These are phyloP conservation scores for Apiospora hydei DNA, from an alignment of 2,329 filamentous ascomycete genomes.

Conservation along the genomic window DNA sequence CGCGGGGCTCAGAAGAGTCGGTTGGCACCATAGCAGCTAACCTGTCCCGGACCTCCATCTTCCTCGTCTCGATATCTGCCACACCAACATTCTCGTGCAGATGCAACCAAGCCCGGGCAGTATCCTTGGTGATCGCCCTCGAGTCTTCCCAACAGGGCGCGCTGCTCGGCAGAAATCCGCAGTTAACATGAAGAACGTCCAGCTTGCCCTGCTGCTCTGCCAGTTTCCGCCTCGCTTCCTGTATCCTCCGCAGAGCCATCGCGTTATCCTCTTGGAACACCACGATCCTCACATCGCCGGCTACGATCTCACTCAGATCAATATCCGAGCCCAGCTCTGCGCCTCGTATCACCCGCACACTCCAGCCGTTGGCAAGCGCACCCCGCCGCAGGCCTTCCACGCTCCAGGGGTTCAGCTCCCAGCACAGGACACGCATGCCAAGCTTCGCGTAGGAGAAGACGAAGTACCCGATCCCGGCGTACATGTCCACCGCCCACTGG, in stretches of 20 bases:
- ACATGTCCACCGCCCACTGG: conserved; percentile 77
- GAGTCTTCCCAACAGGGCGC: conserved; percentile 60
- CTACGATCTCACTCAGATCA: conserved; percentile 43
- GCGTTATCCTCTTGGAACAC: conserved; percentile 75
- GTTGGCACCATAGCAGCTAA: conserved; percentile 42
- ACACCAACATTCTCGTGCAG: conserved; percentile 71
- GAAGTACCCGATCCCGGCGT: conserved; percentile 95
- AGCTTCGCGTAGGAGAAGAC: conserved; percentile 80
- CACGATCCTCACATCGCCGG: conserved; percentile 62
- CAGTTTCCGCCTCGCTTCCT: conserved; percentile 15
- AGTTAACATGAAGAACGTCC: conserved; percentile 66
- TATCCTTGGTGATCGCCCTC: conserved; percentile 50
- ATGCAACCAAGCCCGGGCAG: conserved; percentile 63
- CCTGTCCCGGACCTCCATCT: conserved; percentile 55
- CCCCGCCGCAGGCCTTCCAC: conserved; percentile 83
- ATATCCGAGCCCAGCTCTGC: conserved; percentile 48
- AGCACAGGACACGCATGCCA: conserved; percentile 79
- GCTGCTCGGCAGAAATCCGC: conserved; percentile 68
- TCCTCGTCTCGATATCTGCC: conserved; percentile 56
- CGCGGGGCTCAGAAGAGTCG: neutral
- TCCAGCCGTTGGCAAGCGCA: conserved; percentile 73
- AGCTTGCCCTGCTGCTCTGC: conserved; percentile 39
- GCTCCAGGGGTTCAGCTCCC: conserved; percentile 90
- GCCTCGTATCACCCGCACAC: conserved; percentile 59
- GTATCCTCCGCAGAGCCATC: conserved; percentile 54